These are phyloP conservation scores for Chlamydomonas applanata DNA, from an alignment of 139 green algal species.

Conservation along the genomic window DNA sequence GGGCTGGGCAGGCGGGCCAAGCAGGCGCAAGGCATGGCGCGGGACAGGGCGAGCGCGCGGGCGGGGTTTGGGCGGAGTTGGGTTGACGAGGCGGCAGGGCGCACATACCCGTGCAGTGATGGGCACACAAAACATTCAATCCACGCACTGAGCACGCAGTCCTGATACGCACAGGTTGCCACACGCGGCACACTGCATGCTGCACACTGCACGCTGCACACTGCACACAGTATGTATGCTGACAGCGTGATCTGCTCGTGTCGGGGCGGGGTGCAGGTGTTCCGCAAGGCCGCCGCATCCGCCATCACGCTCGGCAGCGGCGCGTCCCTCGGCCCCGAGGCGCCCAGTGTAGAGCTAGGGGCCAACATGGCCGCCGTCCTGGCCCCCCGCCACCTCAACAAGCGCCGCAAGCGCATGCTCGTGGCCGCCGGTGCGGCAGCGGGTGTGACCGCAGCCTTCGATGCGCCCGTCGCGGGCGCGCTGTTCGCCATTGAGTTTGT, in stretches of 20 bases:
- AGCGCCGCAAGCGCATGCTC: slow-evolving; percentile 66
- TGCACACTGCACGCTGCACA: neutral
- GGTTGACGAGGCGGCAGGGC: no score
- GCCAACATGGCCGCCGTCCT: slow-evolving; percentile 65
- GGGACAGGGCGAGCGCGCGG: neutral
- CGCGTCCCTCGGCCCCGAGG: slow-evolving; percentile 87
- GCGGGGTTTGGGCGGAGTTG: no score
- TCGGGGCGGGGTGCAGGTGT: no score
- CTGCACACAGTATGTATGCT: no score
- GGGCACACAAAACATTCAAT: no score
- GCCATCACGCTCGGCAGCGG: slow-evolving; percentile 82
- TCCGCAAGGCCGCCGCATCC: slow-evolving; percentile 54
- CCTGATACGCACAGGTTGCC: no score
- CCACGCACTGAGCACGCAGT: no score
- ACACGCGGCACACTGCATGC: neutral
- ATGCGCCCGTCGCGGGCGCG: slow-evolving; percentile 87
- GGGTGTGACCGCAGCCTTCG: slow-evolving; percentile 91
- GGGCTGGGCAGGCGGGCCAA: neutral
- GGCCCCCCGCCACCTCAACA: slow-evolving; percentile 53
- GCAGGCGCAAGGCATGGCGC: neutral
- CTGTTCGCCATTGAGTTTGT: slow-evolving; percentile 95
- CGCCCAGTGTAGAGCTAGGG: slow-evolving; percentile 92
- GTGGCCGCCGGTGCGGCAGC: slow-evolving; percentile 87
- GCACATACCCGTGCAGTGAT: no score
- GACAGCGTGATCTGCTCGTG: no score